phyloP scores from a whole-genome alignment of 2,329 filamentous ascomycete genomes.

The Fusarium sororula region DNA sequence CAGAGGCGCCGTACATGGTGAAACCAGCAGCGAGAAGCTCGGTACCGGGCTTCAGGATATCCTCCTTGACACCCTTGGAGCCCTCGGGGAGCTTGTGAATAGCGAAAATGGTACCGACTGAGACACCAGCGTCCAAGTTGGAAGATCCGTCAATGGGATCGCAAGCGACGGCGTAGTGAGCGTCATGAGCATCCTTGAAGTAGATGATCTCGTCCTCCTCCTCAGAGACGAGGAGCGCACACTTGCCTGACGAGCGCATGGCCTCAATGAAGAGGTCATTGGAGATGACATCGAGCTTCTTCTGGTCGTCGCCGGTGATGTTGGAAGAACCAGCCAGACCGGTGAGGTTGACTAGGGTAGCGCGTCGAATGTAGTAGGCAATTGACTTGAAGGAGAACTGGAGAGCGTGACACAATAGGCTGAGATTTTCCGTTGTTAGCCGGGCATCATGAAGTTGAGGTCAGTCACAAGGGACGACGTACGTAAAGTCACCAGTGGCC shows the following conservation, averaged over 20 bases:
- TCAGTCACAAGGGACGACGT: constrained; percentile 38
- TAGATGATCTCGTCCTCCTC: constrained; percentile 94
- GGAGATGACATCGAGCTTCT: constrained; percentile 99
- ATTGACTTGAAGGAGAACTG: constrained; percentile 99
- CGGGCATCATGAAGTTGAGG: constrained; percentile 8
- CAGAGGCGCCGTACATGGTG: constrained; percentile 99
- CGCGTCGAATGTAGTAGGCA: constrained; percentile 97
- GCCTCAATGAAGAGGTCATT: constrained; percentile 97
- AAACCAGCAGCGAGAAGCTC: constrained; percentile 96
- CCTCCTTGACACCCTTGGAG: constrained; percentile 78
- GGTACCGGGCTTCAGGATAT: constrained; percentile 87
- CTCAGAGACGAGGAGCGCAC: constrained; percentile 93
- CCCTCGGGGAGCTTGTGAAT: constrained; percentile 89
- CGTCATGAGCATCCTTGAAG: constrained; percentile 78
- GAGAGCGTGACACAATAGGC: constrained; percentile 93
- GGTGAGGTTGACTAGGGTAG: constrained; percentile 93
- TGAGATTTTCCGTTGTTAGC: constrained; percentile 49
- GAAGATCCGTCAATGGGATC: constrained; percentile 98
- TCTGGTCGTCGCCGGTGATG: constrained; percentile 96
- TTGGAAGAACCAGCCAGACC: constrained; percentile 95
- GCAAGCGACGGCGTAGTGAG: constrained; percentile 94
- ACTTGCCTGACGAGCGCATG: constrained; percentile 92
- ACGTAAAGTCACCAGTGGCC: constrained; percentile 99
- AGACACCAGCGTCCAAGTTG: constrained; percentile 97
- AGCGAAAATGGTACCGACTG: constrained; percentile 96